Percentiles rank a stretch among this genome's conserved stretches.
Evolutionary conservation across 495 filamentous ascomycete species (phyloP).

Genomic region (Neurospora sp.): DNA sequence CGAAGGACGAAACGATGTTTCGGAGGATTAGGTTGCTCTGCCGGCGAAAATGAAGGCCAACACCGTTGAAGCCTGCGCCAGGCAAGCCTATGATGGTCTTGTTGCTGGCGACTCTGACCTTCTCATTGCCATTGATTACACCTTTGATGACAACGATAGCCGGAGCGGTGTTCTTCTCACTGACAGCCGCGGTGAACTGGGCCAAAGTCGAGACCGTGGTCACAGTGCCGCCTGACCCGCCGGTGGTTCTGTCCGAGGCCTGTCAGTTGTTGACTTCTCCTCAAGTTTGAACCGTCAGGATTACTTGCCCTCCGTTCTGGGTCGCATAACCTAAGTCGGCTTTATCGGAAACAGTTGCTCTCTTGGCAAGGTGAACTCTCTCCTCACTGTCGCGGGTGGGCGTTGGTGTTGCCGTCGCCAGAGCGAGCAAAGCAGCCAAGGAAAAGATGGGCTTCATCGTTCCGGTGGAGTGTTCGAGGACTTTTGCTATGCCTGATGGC

Average conservation of each 20-base stretch:
- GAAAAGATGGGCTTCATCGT: not conserved
- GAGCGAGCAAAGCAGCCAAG: not conserved
- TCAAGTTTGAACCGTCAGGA: not conserved
- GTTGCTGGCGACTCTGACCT: slow-evolving; percentile 42
- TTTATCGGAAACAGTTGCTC: not conserved
- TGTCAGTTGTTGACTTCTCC: not conserved
- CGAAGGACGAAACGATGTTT: slow-evolving; percentile 51
- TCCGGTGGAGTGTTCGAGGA: not conserved
- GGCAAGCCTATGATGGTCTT: slow-evolving; percentile 44
- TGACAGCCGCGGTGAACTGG: slow-evolving; percentile 39
- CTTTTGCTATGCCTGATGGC: not conserved
- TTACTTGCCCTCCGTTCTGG: slow-evolving; percentile 5
- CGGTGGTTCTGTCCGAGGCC: slow-evolving; percentile 34
- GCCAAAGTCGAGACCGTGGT: slow-evolving; percentile 50
- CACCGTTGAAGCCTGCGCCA: slow-evolving; percentile 30
- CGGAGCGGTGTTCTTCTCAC: slow-evolving; percentile 26
- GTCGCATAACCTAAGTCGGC: slow-evolving; percentile 7
- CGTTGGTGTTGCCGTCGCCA: not conserved
- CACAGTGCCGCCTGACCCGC: slow-evolving; percentile 47
- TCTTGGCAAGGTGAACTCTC: not conserved
- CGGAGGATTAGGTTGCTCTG: slow-evolving; percentile 49
- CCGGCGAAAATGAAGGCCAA: slow-evolving; percentile 38
- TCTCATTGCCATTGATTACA: slow-evolving; percentile 30
- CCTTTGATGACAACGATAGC: slow-evolving; percentile 42
- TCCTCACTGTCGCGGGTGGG: not conserved